phyloP scores from a whole-genome alignment of 306 rosid genomes.

The Citrullus mucosospermus region DNA sequence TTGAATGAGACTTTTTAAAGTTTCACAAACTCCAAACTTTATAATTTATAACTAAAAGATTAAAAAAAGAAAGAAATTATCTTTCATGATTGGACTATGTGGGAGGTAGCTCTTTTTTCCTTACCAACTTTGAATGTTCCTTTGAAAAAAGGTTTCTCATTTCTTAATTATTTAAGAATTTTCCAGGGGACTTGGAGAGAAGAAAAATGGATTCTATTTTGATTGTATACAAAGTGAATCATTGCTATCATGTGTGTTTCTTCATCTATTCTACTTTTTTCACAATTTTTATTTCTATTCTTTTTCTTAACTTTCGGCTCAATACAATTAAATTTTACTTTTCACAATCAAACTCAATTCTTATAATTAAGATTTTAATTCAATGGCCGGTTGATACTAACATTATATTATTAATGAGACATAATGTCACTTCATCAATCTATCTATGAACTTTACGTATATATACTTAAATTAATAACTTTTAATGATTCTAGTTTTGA shows the following conservation, averaged over 20 bases:
- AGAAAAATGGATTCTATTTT: not conserved
- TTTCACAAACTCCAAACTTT: not conserved
- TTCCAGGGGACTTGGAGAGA: slow-evolving; percentile 1
- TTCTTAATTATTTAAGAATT: not conserved
- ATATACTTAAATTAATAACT: too few species aligned
- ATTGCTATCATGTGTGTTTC: slow-evolving; percentile 1
- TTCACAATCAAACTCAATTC: not conserved
- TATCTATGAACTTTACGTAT: too few species aligned
- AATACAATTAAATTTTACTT: not conserved
- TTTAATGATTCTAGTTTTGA: too few species aligned
- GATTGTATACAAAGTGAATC: not conserved
- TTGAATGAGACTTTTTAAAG: too few species aligned
- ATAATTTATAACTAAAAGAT: not conserved
- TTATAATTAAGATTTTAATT: not conserved
- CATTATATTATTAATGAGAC: too few species aligned
- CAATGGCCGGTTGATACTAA: not conserved
- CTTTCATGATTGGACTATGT: not conserved
- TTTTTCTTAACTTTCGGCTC: slow-evolving; percentile 2
- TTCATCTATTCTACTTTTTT: not conserved
- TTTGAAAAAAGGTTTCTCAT: not conserved
- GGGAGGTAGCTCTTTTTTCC: not conserved
- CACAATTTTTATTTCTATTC: not conserved
- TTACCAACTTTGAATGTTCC: not conserved
- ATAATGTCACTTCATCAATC: too few species aligned
- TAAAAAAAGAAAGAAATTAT: not conserved